These are phyloP conservation scores for Sporothrix schenckii DNA, from an alignment of 2,329 filamentous ascomycete species.

Conservation along the genomic window DNA sequence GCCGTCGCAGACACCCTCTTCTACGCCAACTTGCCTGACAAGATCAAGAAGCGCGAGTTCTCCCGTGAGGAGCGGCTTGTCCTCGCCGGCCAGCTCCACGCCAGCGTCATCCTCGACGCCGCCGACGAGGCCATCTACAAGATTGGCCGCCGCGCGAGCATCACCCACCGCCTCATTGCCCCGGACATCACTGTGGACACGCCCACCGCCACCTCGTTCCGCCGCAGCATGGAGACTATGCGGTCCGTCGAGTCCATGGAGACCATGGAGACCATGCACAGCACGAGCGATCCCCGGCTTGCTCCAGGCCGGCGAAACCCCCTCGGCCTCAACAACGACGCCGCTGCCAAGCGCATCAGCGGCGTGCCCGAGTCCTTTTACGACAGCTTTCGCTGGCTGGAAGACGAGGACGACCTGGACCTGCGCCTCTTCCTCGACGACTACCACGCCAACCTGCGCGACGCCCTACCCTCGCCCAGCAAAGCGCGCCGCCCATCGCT, in stretches of 20 bases:
- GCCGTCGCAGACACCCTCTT: constrained; percentile 62
- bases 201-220: constrained; percentile 26
- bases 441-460: constrained; percentile 66
- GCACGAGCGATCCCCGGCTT: constrained; percentile 24
- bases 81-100: constrained; percentile 56
- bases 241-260: no score
- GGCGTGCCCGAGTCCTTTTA: constrained; percentile 58
- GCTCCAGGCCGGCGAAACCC: constrained; percentile 21
- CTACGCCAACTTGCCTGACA: constrained; percentile 71
- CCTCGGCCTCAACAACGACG: constrained; percentile 19
- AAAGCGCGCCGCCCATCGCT: constrained; percentile 62
- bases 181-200: constrained; percentile 39
- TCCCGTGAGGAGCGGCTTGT: constrained; percentile 70
- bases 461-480: constrained; percentile 48
- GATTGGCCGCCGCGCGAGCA: constrained; percentile 48
- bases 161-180: constrained; percentile 38
- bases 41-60: constrained; percentile 71
- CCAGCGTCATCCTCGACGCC: constrained; percentile 43
- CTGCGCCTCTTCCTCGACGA: constrained; percentile 68
- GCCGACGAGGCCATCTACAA: constrained; percentile 61
- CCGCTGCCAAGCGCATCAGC: constrained; percentile 33
- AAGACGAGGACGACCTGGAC: constrained; percentile 72
- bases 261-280: constrained; percentile 31
- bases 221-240: constrained; percentile 33
- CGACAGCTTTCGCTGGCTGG: constrained; percentile 73